Evolutionary conservation across 73 alveolate species (phyloP), one percentile per base, ranked within the genome.

Genomic region (Paramecium octaurelia): DNA sequence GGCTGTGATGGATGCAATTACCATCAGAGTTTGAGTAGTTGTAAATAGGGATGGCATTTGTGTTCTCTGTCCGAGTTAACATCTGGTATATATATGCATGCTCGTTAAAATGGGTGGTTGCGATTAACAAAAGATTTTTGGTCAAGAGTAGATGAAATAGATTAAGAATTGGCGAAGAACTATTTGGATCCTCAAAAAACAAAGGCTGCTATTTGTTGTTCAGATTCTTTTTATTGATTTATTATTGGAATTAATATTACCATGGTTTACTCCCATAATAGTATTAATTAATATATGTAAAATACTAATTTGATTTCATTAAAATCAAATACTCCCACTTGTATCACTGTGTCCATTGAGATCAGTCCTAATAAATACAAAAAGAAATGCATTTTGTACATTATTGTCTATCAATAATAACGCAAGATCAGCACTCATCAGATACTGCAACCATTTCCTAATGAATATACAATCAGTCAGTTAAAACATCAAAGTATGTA

Each of bases 1-100:
- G 91, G 91, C 2, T 80, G 91, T 46, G 73, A 80, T 80, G 91
- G 91, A 80, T 80, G 91, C 77, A 80, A 80, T 48, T 80, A 80
- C 46, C 91, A 80, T 80, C 14, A 80, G 35, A 46, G 76, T 80
- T 31, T 80, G 18, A 80, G 57, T 80, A 80, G 91, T 35, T 80
- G 91, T 80, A 40, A 46, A 48, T 80, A 23, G 21, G 73, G 91
- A 4, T 80, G 36, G 48, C 91, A 80, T 80, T 35, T 80, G 20
- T 80, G 91, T 42, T 80, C 91, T 2, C 50, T 80, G 2, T 44
- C 70, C 0, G 91, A 80, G 44, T 9, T 80, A 11, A 80, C 91
- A 44, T 59, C 91, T 42, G 91, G 91, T 1, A 46, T 80, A 8
- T 80, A 80, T 21, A 20, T 31, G 57, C 57, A 80, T 80, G 91